A percentile compares a stretch with the other conserved stretches of the same genome.
Conservation (phyloP, 768 basidiomycete genomes). For the Naematelia aurantialba region DNA sequence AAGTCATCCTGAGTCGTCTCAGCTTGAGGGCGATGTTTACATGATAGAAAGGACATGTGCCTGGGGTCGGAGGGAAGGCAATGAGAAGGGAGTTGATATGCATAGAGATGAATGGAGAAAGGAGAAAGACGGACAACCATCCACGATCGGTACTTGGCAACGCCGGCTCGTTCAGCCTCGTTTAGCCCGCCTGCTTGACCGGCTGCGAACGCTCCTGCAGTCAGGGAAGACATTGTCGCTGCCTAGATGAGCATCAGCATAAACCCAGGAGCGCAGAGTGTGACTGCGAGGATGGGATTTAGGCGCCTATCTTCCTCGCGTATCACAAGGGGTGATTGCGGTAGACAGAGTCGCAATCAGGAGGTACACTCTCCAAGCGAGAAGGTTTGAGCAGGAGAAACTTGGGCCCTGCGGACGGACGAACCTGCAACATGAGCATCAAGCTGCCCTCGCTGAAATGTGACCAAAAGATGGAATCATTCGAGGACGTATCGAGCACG, state of each 20-base stretch:
- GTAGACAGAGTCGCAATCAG: too few relatives aligned
- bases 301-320: too few relatives aligned
- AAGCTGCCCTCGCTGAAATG: slow-evolving; percentile 43
- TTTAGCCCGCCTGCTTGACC: not conserved
- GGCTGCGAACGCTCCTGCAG: not conserved
- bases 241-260: not conserved
- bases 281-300: too few relatives aligned
- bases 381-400: slow-evolving; percentile 11
- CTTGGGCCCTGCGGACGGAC: too few relatives aligned
- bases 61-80: not conserved
- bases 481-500: slow-evolving; percentile 4
- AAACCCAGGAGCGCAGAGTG: too few relatives aligned
- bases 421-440: slow-evolving; percentile 40
- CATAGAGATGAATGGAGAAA: not conserved
- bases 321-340: too few relatives aligned
- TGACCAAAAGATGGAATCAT: slow-evolving; percentile 34
- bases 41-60: not conserved
- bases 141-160: not conserved
- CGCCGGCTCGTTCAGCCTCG: not conserved
- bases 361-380: slow-evolving; percentile 5
- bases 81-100: not conserved
- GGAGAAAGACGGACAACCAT: not conserved
- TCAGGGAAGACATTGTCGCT: not conserved
- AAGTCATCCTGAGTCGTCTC: not conserved
- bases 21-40: not conserved